Evolutionary conservation across 257 asterid species (phyloP).

Genomic region (Plectranthus barbatus): DNA sequence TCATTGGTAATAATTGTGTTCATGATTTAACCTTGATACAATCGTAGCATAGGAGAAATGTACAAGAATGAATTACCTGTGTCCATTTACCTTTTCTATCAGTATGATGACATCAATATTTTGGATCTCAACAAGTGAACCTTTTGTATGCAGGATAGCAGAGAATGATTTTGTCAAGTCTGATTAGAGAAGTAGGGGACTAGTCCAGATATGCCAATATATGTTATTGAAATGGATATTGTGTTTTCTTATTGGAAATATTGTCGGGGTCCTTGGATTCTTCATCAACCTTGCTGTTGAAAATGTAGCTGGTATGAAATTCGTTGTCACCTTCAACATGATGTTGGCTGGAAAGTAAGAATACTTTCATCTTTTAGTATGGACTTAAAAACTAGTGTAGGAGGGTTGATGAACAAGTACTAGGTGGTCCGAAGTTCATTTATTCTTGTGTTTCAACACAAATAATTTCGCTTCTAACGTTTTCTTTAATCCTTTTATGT

Average conservation of each 20-base stretch:
- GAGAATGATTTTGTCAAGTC: conserved; percentile 73
- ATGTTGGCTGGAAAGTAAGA: conserved; percentile 76
- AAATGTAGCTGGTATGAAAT: no score
- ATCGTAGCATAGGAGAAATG: background rate
- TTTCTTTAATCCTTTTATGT: no score
- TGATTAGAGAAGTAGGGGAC: no score
- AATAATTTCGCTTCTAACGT: no score
- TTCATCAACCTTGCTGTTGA: no score
- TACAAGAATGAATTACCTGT: background rate
- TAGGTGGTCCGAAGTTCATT: no score
- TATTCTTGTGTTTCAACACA: no score
- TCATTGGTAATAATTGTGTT: background rate
- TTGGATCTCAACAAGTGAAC: conserved; percentile 23
- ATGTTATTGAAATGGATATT: conserved; percentile 67
- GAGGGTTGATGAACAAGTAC: no score
- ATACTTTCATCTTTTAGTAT: background rate
- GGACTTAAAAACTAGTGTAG: no score
- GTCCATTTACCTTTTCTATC: background rate
- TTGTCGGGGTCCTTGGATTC: conserved; percentile 83
- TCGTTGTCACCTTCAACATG: conserved; percentile 91
- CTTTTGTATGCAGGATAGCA: no score
- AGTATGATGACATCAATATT: background rate
- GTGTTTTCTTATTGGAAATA: conserved; percentile 71
- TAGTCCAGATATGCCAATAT: no score
- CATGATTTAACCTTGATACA: background rate